Conservation (phyloP, 208 protist species). For the Trypanosomatidae sp. region DNA sequence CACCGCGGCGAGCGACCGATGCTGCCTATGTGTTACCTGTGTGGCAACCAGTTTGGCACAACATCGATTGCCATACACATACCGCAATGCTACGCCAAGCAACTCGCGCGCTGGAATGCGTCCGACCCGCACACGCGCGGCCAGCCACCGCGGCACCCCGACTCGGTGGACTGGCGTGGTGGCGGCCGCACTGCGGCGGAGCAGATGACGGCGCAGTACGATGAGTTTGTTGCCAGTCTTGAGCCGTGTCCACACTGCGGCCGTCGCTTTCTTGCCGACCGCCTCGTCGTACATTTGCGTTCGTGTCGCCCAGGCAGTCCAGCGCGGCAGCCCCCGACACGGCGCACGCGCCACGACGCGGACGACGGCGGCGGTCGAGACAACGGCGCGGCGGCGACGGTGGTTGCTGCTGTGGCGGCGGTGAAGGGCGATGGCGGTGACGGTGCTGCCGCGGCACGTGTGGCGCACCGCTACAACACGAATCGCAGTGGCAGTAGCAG, state of each 20-base stretch:
- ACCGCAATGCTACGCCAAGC: constrained; percentile 84
- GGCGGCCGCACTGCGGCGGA: constrained; percentile 15
- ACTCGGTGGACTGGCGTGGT: constrained; percentile 46
- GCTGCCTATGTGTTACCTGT: constrained; percentile 74
- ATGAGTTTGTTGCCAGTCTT: constrained; percentile 80
- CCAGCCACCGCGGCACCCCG: constrained; percentile 50
- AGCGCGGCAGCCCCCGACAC: constrained; percentile 13
- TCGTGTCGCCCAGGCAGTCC: constrained; percentile 75
- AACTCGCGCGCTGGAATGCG: constrained; percentile 64
- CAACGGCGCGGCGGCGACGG: no score
- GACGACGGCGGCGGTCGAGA: no score
- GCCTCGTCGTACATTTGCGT: constrained; percentile 78
- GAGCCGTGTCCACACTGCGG: constrained; percentile 84
- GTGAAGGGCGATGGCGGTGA: no score
- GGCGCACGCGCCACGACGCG: neutral
- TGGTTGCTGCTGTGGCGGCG: no score
- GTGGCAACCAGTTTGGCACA: constrained; percentile 77
- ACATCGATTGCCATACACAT: constrained; percentile 78
- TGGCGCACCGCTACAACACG: no score
- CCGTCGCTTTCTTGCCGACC: constrained; percentile 78
- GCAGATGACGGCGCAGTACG: constrained; percentile 77
- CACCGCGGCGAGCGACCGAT: constrained; percentile 8
- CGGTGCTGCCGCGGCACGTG: no score
- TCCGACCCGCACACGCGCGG: constrained; percentile 56
- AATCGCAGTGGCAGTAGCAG: neutral